Evolutionary conservation across 805 yeast species (phyloP).

Genomic region (Pachysolen tannophilus): DNA sequence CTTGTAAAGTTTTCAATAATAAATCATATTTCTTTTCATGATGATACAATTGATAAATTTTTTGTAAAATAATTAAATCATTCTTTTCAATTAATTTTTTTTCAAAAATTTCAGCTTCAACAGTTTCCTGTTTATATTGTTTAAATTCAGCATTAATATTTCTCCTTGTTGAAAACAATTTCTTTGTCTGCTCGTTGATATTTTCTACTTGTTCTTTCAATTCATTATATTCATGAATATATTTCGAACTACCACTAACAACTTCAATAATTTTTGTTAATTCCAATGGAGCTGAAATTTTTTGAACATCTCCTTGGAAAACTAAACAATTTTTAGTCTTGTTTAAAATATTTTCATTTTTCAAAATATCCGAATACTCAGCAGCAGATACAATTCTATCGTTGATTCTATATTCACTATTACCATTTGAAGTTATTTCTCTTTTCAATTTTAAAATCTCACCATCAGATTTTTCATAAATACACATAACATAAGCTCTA

Average conservation of each 20-base stretch:
- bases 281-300: constrained; percentile 75
- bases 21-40: constrained; percentile 35
- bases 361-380: constrained; percentile 60
- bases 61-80: constrained; percentile 36
- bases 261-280: constrained; percentile 70
- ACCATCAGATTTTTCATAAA: constrained; percentile 59
- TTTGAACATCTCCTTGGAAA: constrained; percentile 95
- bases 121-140: constrained; percentile 69
- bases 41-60: constrained; percentile 61
- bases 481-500: constrained; percentile 69
- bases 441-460: constrained; percentile 56
- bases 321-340: constrained; percentile 89
- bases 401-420: constrained; percentile 63
- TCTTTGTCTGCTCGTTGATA: constrained; percentile 56
- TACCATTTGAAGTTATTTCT: constrained; percentile 47
- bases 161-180: constrained; percentile 61
- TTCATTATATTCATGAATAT: constrained; percentile 54
- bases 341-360: constrained; percentile 72
- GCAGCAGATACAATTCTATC: constrained; percentile 49
- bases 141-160: constrained; percentile 64
- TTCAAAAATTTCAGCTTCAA: constrained; percentile 63
- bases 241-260: constrained; percentile 75
- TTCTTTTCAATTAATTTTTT: constrained; percentile 41
- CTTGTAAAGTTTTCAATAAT: constrained; percentile 24
- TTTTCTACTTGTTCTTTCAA: constrained; percentile 56